Evolutionary conservation across 75 land plant species (phyloP), one percentile per base, ranked within the genome.

Genomic region (Pseudotsuga menziesii): DNA sequence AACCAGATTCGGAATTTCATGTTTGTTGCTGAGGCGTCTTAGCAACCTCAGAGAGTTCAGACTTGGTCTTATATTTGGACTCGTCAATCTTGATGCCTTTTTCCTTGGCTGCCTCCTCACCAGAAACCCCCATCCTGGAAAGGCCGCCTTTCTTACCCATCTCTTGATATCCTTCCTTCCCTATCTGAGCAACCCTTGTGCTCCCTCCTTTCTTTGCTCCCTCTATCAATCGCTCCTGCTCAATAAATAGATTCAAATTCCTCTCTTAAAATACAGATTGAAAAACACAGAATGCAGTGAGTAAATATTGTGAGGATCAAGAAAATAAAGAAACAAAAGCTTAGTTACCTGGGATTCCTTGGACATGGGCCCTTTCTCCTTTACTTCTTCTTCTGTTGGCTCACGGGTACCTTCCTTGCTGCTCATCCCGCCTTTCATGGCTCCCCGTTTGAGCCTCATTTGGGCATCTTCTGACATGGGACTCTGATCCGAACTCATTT

Each of bases 111-210:
- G 66, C 66, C 56, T 81, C 83, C 35, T 78, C 66, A 15, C 83
- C 81, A 57, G 80, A 81, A 23, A 56, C 26, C 41, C 61, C 81
- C 7, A 19, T 81, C 15, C 64, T 78, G 0, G 81, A 35, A 19
- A 81, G 66, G 23, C 83, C 83, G 2, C 83, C 83, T 26, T 81
- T 78, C 6, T 74, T 80, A 11, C 83, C 83, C 83, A 81, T 81
- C 75, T 81, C 81, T 55, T 81, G 81, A 54, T 81, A 81, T 4
- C 83, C 81, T 64, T 81, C 83, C 59, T 23, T 27, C 15, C 83
- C 83, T 15, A 81, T 35, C 74, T 81, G 83, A 20, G 44, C 4
- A 17, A 63, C 63, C 2, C 83, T 58, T 19, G 83, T 44, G 41
- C 73, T 23, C n/a, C 82, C 83, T 19, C 83, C 83, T 76, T 82